Base-by-base conservation (phyloP, 306 rosid genomes). In the Prunus armeniaca region DNA sequence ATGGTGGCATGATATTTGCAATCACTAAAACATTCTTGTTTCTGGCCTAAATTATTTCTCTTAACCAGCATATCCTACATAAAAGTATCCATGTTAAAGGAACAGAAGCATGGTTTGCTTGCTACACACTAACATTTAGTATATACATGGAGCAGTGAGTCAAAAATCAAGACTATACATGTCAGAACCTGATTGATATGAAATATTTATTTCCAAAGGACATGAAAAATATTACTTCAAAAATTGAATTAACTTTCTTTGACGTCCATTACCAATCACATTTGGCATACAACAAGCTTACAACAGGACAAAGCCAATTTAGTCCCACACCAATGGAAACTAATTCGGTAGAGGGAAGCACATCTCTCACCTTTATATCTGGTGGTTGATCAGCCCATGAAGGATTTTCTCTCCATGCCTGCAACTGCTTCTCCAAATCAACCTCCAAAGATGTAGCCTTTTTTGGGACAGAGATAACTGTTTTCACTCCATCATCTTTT, bases 391-490 rank as follows among this genome's bases (percentile, higher is more conserved):
- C 98, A 64, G 28, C 86, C 99, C 99, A 95, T 45, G 89, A 87
- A 75, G 96, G 96, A 74, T 92, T 92, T 80, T 88, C 92, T 84
- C 84, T 86, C 99, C 98, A 95, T 20, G 91, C 92, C 76, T 79
- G 91, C 82, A 95, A 27, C 83, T 95, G 99, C 85, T 89, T 93
- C 79, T 87, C 82, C 58, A 91, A 69, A 61, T 92, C 98, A 87
- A 73, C 87, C 80, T 89, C 91, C 79, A 88, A 89, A 72, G 79
- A 79, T 72, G 77, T 50, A 65, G 78, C 81, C 43, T 71, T 74
- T 78, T 73, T 83, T 20, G 82, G 71, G 19, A 69, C 79, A 67
- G 83, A 84, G 76, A 80, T 85, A 77, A 41, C 56, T 30, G 76
- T 57, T 30, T 68, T 72, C 52, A 60, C 78, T 76, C 84, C 85